These are phyloP conservation scores for Trichoderma afroharzianum DNA, from an alignment of 2,329 filamentous ascomycete species.

Conservation along the genomic window DNA sequence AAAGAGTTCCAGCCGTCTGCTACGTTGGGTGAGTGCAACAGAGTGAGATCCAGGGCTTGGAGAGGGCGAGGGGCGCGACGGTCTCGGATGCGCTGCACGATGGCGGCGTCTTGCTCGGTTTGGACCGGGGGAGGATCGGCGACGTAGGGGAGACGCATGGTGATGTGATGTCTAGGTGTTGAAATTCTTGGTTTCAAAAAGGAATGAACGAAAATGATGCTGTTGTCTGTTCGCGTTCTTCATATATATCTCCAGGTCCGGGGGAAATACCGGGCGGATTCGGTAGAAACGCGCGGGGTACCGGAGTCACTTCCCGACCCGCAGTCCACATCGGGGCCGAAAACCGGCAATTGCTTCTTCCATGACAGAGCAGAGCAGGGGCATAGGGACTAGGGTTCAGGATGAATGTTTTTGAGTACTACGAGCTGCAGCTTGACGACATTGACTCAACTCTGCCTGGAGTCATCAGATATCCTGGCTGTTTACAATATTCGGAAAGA, in stretches of 20 bases:
- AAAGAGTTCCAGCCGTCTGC: constrained; percentile 74
- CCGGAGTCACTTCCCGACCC: constrained; percentile 7
- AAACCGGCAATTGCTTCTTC: constrained; percentile 11
- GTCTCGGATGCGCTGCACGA: constrained; percentile 60
- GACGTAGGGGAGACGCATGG: constrained; percentile 67
- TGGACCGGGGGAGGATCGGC: constrained; percentile 47
- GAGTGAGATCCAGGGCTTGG: constrained; percentile 69
- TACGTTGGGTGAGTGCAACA: constrained; percentile 70
- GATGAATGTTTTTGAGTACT: neutral
- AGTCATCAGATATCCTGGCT: neutral
- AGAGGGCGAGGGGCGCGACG: constrained; percentile 67
- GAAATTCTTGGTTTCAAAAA: neutral
- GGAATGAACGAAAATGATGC: neutral
- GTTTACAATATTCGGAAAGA: neutral
- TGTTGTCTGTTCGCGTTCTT: neutral
- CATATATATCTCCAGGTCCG: neutral
- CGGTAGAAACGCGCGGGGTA: constrained; percentile 8
- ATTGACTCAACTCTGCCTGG: neutral
- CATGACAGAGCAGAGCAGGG: neutral
- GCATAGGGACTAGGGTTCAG: neutral
- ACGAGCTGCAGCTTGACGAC: neutral
- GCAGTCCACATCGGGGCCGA: constrained; percentile 14
- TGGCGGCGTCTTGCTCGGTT: constrained; percentile 47
- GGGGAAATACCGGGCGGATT: neutral
- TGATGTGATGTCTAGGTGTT: neutral